Base-by-base conservation (phyloP, 2,329 filamentous ascomycete species). In the Lasiodiplodia gonubiensis region DNA sequence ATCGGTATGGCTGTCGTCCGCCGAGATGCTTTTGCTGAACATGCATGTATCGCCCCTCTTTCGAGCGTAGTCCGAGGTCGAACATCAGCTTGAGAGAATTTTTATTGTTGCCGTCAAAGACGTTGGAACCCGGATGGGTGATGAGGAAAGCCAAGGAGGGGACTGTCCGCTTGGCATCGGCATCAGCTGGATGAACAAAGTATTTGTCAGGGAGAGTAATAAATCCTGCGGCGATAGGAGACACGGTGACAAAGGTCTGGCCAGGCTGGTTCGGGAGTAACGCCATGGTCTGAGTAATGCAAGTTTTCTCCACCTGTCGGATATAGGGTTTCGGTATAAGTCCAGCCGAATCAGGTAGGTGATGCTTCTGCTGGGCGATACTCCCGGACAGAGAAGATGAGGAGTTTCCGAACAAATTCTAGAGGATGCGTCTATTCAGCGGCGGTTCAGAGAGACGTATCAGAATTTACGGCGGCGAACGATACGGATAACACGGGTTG, bases 141-240 rank as follows among this genome's bases (percentile, higher is more conserved):
- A 87, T 80, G 2, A 88, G 77, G 70, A 87, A 88, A 0, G 81
- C 81, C 2, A 87, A 76, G 0, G 84, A 86, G 1, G 85, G 85
- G 0, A 86, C 85, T 3, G 82, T 85, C 4, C 77, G 77, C 67
- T 79, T 77, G 25, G 81, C 81, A 7, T 78, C 74, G 3, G 80
- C 78, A 55, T 80, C 78, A 1, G 82, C 80, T 12, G 80, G 77
- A 16, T 80, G 78, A 21, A 85, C 77, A 71, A 85, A 85, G 37
- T 82, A 74, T 11, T 72, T 72, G 61, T 85, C 81, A 0, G 83
- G 82, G 4, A 86, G 77, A 16, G 83, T 85, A 23, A 85, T 73
- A 42, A 81, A 70, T 5, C 76, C 75, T 14, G 70, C 75, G 55
- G 74, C 71, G 3, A 78, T 70, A 14, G 76, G 74, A 4, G 76